Conservation (phyloP, 192 early-diverging fungal genomes). For the Gamsiella multidivaricata region DNA sequence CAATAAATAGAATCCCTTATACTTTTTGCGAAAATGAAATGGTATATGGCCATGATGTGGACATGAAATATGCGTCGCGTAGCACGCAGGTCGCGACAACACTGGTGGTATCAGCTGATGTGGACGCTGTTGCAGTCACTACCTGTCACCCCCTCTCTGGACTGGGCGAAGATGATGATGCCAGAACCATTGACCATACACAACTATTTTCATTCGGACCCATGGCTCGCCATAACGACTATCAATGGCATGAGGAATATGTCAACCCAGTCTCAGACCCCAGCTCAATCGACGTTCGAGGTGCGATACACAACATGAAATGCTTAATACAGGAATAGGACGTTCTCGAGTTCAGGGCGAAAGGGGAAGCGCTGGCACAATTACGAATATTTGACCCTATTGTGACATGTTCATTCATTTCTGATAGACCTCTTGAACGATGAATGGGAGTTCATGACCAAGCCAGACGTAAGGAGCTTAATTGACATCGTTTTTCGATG, state of each 20-base stretch:
- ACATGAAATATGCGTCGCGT: no score
- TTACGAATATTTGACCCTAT: neutral
- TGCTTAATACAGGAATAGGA: neutral
- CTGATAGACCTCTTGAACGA: slow-evolving; percentile 53
- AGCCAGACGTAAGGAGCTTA: slow-evolving; percentile 58
- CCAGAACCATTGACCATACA: no score
- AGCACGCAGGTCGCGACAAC: no score
- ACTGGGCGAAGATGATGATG: no score
- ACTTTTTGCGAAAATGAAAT: no score
- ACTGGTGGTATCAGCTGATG: no score
- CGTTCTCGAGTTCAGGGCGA: neutral
- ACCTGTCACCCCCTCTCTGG: no score
- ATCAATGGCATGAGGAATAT: slow-evolving; percentile 46
- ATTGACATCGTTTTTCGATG: neutral
- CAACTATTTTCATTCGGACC: no score
- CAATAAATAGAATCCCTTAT: no score
- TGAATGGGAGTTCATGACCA: slow-evolving; percentile 67
- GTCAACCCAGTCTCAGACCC: slow-evolving; percentile 22
- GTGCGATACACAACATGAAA: neutral
- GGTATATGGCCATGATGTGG: no score
- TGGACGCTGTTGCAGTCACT: no score
- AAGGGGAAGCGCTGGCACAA: no score
- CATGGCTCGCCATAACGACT: slow-evolving; percentile 39
- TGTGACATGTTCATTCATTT: neutral
- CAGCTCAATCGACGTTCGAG: slow-evolving; percentile 41